These are phyloP conservation scores for Penicillium griseofulvum DNA, from an alignment of 2,329 filamentous ascomycete genomes.

Conservation along the genomic window DNA sequence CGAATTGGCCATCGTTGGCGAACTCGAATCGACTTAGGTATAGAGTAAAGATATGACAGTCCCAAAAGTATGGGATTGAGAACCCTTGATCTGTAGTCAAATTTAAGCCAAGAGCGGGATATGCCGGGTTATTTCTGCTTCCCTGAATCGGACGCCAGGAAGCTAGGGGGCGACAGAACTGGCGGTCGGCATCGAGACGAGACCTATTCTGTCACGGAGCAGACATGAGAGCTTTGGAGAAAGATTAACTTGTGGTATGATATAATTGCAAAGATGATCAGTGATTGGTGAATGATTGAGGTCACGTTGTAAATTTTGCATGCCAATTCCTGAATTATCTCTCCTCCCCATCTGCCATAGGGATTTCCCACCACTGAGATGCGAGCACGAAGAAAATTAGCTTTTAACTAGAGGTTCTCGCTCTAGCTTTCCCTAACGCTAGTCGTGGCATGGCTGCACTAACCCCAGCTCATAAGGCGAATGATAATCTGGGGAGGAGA, in stretches of 20 bases:
- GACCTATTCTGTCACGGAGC: constrained; percentile 20
- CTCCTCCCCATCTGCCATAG: neutral
- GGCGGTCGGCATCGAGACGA: neutral
- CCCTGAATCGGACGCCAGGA: neutral
- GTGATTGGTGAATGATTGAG: constrained; percentile 7
- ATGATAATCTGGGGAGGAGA: neutral
- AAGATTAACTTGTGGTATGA: neutral
- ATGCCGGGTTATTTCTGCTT: constrained; percentile 13
- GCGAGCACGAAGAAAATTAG: constrained; percentile 2
- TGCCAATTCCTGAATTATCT: neutral
- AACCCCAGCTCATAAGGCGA: neutral
- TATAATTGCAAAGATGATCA: neutral
- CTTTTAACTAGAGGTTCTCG: neutral
- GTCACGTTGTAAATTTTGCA: constrained; percentile 6
- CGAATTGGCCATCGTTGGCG: constrained; percentile 6
- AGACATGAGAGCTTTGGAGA: constrained; percentile 7
- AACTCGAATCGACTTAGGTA: neutral
- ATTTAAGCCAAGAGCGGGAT: neutral
- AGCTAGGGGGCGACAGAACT: neutral
- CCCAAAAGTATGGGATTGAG: neutral
- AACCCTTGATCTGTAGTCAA: neutral
- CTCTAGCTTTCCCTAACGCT: neutral
- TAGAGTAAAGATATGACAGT: neutral
- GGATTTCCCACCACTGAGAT: constrained; percentile 19
- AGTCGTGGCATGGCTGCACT: neutral